Base-by-base conservation (phyloP, 129 eudicot genomes). In the Apium graveolens region DNA sequence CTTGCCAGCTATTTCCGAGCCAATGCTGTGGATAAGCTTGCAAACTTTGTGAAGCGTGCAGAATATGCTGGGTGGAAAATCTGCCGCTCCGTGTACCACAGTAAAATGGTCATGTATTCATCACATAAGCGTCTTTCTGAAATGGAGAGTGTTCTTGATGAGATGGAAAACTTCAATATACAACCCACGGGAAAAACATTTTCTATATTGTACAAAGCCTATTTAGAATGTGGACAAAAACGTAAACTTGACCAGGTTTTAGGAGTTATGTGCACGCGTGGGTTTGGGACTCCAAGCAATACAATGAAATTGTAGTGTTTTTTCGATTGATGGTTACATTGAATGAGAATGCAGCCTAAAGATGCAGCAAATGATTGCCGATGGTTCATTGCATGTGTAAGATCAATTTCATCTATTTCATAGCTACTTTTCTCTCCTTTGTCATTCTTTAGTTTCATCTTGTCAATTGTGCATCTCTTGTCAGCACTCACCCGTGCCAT, bases 81-180 rank as follows among this genome's bases (percentile, higher is more conserved):
- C 2, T 87, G 90, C 51, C 85, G 96, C 42, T 85, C 90, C 46
- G 69, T 90, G 38, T 95, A 87, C 84, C 99, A 95, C 73, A 89
- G 92, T 81, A 77, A 84, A 77, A 80, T 95, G 97, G 81, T 85
- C 79, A 79, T 90, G 97, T 89, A 92, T 43, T 75, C 89, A 4
- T 44, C 86, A 26, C 83, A 92, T 21, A 86, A 79, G 43, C 96
- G 97, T 31, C 70, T 95, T 66, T 79, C 78, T 49, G 99, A 95
- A 77, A 95, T 95, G 99, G 99, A 95, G 82, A 83, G 77, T 49
- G 97, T 92, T 66, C 89, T 95, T 60, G 78, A 74, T 73, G 97
- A 92, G 78, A 95, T 95, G 99, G 86, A 84, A 80, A 87, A 69
- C 26, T 70, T 80, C 24, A 92, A 89, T 70, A 73, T 85, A 53